Conservation (phyloP, 805 yeast genomes). For the Lachancea nothofagi region DNA sequence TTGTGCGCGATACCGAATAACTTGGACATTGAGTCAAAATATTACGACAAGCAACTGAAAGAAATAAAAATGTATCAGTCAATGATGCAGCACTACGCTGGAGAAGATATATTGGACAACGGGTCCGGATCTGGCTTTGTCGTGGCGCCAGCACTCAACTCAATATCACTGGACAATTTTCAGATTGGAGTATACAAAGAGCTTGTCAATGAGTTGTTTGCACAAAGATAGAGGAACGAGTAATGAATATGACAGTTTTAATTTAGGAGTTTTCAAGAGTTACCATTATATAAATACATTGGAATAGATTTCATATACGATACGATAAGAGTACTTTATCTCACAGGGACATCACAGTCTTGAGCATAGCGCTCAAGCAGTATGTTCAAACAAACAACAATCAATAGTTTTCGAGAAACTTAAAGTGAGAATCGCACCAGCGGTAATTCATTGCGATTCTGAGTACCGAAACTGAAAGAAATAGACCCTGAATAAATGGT, state of each 20-base stretch:
- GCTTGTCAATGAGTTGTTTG: slow-evolving; percentile 27
- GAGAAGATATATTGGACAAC: slow-evolving; percentile 23
- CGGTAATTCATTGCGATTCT: too few relatives aligned
- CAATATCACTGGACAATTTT: slow-evolving; percentile 32
- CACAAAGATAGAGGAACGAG: not conserved
- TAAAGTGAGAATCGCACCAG: too few relatives aligned
- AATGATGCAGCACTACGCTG: slow-evolving; percentile 30
- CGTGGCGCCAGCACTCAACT: slow-evolving; percentile 28
- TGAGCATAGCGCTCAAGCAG: too few relatives aligned
- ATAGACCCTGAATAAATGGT: too few relatives aligned
- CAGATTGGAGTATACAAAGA: slow-evolving; percentile 35
- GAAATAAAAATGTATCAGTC: slow-evolving; percentile 32
- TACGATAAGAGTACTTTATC: too few relatives aligned
- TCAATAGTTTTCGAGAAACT: too few relatives aligned
- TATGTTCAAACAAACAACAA: too few relatives aligned
- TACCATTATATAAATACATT: not conserved
- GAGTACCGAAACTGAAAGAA: too few relatives aligned
- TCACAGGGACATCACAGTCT: too few relatives aligned
- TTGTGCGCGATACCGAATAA: slow-evolving; percentile 60
- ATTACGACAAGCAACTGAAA: slow-evolving; percentile 28
- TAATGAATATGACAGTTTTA: slow-evolving; percentile 1
- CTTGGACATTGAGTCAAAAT: slow-evolving; percentile 28
- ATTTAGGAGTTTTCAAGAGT: not conserved
- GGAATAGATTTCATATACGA: not conserved
- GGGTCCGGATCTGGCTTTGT: slow-evolving; percentile 13